Percentiles rank a stretch among this genome's conserved stretches.
Evolutionary conservation across 331 rosid genomes (phyloP).

Genomic region (Telfairia occidentalis): DNA sequence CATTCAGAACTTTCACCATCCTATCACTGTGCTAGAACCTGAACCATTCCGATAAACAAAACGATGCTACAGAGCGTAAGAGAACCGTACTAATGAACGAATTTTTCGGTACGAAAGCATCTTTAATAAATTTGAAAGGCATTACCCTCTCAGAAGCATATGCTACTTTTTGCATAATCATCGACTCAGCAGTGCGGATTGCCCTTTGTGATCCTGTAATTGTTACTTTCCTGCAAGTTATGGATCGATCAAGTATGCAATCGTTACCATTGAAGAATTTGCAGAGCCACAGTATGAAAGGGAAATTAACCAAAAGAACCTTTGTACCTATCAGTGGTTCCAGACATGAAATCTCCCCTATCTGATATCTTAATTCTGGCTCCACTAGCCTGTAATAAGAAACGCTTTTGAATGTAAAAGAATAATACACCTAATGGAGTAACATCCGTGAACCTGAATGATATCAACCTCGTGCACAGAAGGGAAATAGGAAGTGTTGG

Average conservation of each 20-base stretch:
- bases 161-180: constrained; percentile 91
- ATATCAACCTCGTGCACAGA: not conserved
- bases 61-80: constrained; percentile 18
- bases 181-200: constrained; percentile 65
- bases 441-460: not conserved
- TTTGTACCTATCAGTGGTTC: constrained; percentile 83
- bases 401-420: constrained; percentile 1
- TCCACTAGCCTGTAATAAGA: constrained; percentile 61
- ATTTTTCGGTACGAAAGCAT: constrained; percentile 24
- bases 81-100: constrained; percentile 20
- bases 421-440: not conserved
- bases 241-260: constrained; percentile 2
- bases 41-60: not conserved
- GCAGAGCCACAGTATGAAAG: constrained; percentile 4
- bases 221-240: constrained; percentile 76
- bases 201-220: constrained; percentile 98
- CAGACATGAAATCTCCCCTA: constrained; percentile 92
- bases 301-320: not conserved
- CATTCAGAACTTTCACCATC: constrained; percentile 1
- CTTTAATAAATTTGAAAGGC: constrained; percentile 25
- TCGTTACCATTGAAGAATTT: not conserved
- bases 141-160: constrained; percentile 82
- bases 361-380: constrained; percentile 99
- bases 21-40: constrained; percentile 16
- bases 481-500: not conserved